Evolutionary conservation across 305 asterid species (phyloP), one percentile per base, ranked within the genome.

Genomic region (Fraxinus ornus): DNA sequence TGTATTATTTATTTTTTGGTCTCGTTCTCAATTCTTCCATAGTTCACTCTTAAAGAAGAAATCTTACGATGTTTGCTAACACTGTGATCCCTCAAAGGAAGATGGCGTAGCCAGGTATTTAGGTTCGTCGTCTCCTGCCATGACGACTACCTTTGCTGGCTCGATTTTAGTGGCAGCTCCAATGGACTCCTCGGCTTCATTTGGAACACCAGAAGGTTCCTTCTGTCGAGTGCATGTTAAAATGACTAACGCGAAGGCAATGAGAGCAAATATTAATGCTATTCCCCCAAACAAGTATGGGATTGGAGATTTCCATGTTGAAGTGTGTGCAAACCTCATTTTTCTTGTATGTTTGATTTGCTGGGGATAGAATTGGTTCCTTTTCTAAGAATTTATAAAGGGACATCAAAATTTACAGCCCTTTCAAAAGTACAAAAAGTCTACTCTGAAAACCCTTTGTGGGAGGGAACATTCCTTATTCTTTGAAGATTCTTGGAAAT

Each of bases 51-150:
- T 12, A 44, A 12, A 44, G 55, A 44, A 44, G 55, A 44, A 0
- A 24, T 3, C 0, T 24, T 64, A 64, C 33, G 7, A 9, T 22
- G 17, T 26, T 26, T 28, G 37, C 74, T 66, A 66, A 10, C 13
- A 1, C 7, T 26, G 74, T 66, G 36, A 66, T 66, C 19, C 74
- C 74, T 66, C 37, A 2, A 66, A 26, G 30, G 26, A 81, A 84
- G 82, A 80, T n/a, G 81, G 78, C 39, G 52, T 47, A 24, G 86
- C 88, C 77, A 85, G 21, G 84, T 71, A 82, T 70, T 68, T 82
- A 4, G 88, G 86, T 17, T 10, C 22, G 74, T 82, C 78, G 28
- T 85, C 84, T 68, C 88, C 88, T 1, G 86, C 86, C 86, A 82
- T 85, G 79, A 82, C 75, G 64, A 79, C 84, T 33, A 85, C 72